Base-by-base conservation (phyloP, 768 basidiomycete genomes). In the Lactifluus subvellereus region DNA sequence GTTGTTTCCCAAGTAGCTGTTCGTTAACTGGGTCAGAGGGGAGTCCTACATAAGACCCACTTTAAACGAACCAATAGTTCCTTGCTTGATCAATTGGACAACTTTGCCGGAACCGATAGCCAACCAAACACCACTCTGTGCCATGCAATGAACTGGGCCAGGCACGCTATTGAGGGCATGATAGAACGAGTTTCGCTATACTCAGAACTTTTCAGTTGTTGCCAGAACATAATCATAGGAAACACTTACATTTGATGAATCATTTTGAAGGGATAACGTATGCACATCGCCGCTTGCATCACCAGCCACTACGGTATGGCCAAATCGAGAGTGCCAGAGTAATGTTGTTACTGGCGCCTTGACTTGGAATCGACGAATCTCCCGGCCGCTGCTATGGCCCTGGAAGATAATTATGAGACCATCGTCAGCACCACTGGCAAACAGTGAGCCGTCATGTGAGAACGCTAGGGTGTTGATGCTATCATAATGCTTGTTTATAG, bases 1-100 rank as follows among this genome's bases (percentile, higher is more conserved):
- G 8, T 18, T 0, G 4, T 6, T 50, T 59, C 37, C 57, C 57
- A 59, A 14, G 49, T 59, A 42, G 57, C 57, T 59, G 27, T 50
- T 10, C 6, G 7, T 50, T 20, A 8, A 3, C 16, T 40, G 6
- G 7, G 47, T 58, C 37, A 58, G n/a, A 22, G 22, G 22, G 22
- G 22, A 2, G 22, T 22, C 22, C 22, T 22, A 22, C 22, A 22
- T 22, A 22, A 22, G 22, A 22, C 22, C 22, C 22, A 22, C 22
- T 22, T 22, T 8, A 27, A 56, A 56, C 18, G 18, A n/a, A 49
- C 57, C 47, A 6, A 58, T 49, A 13, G 57, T 57, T 30, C 22
- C 57, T 49, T 57, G 57, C 13, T 57, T 57, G 9, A 57, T 38
- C 10, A 57, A 14, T 6, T 57, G 47, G 3, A 57, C 47, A 30